Base-by-base conservation (phyloP, 179 eudicot genomes). In the Pouteria campechiana region DNA sequence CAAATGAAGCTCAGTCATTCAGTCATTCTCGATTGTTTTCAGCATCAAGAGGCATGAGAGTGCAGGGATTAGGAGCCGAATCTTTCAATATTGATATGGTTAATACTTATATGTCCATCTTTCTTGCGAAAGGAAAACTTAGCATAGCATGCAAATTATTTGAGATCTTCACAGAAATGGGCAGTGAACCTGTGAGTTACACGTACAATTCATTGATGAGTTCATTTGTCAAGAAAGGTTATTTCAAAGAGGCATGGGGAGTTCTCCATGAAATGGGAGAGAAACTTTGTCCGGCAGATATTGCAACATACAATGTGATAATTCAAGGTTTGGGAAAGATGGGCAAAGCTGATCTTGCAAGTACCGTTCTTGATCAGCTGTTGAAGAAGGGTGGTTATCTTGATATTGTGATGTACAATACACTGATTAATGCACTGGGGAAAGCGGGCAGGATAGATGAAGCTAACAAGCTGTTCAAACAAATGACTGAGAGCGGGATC, bases 341-440 rank as follows among this genome's bases (percentile, higher is more conserved):
- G 83, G 93, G 94, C 38, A 73, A 74, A 54, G 94, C 94, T 13
- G 87, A 80, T 78, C 65, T 88, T 20, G 90, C 83, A 17, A 46
- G 67, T 49, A 68, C 78, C 24, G 67, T 83, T 47, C 63, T 74
- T 17, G 78, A 76, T 42, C 80, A 75, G 54, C 65, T 88, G 27
- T 57, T 66, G 70, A 68, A 67, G 34, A 74, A 83, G 41, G 97
- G 95, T 30, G 97, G 97, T 39, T 78, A 75, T 72, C 77, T 84
- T 24, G 97, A 84, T 51, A 54, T 84, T 34, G 85, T 84, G 60
- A 88, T 88, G 97, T 88, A 88, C 44, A 88, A 88, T 57, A 84
- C 97, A 40, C 59, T 88, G 47, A 78, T 84, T 45, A 84, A 75
- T 65, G 76, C 76, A 18, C 73, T 88, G n/a, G 95, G 97, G 11